phyloP scores from a whole-genome alignment of 768 basidiomycete species.

The Neoboletus subvelutipes region DNA sequence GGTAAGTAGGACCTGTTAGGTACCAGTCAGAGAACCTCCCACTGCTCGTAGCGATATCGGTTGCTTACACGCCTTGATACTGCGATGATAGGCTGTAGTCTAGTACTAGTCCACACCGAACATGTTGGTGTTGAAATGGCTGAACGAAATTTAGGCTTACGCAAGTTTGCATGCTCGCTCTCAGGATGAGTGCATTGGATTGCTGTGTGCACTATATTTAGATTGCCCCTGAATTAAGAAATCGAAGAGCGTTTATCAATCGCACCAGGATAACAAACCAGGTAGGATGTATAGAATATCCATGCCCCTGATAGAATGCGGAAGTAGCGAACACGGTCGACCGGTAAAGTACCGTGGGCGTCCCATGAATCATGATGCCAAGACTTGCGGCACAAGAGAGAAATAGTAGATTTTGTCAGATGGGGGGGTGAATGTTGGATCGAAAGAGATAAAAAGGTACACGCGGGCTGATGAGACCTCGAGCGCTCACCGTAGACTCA shows the following conservation, averaged over 20 bases:
- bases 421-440: neutral
- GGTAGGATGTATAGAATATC: neutral
- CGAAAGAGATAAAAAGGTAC: neutral
- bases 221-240: neutral
- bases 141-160: neutral
- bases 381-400: neutral
- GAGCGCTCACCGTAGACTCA: too few relatives aligned
- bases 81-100: neutral
- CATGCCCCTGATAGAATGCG: neutral
- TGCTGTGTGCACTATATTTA: neutral
- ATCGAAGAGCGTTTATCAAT: neutral
- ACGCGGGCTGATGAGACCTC: constrained; percentile 4
- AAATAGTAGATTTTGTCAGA: neutral
- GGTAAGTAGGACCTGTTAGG: neutral
- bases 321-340: neutral
- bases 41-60: neutral
- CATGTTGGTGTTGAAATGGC: neutral
- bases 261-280: neutral
- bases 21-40: neutral
- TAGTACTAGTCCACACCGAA: neutral
- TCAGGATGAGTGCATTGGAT: neutral
- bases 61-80: neutral
- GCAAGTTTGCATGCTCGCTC: neutral
- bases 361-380: neutral
- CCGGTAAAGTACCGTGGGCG: neutral